Evolutionary conservation across 257 asterid species (phyloP).

Genomic region (Paraleonurus japonicus): DNA sequence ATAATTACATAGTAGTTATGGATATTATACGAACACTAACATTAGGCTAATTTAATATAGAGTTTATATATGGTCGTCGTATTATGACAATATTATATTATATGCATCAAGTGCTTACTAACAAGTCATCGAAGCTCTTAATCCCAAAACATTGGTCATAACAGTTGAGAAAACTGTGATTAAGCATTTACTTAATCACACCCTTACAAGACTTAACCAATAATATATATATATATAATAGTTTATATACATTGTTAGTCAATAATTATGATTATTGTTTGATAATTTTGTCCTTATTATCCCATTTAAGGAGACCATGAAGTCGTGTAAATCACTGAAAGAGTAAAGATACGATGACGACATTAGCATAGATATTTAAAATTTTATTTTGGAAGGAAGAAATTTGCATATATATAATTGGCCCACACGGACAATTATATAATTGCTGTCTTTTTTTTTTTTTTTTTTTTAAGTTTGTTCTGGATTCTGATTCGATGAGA

Average conservation of each 20-base stretch:
- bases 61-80: conserved; percentile 1
- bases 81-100: conserved; percentile 11
- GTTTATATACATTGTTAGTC: neutral
- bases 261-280: neutral
- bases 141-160: conserved; percentile 26
- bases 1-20: conserved; percentile 27
- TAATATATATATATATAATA: neutral
- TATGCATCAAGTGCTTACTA: conserved; percentile 11
- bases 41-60: neutral
- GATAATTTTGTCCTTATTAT: neutral
- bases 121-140: conserved; percentile 12
- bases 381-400: neutral
- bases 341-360: conserved; percentile 40
- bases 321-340: conserved; percentile 25
- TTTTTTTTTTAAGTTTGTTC: too few species aligned
- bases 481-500: too few species aligned
- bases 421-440: conserved; percentile 4
- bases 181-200: neutral
- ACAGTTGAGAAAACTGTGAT: conserved; percentile 36
- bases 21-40: neutral
- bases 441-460: conserved; percentile 13
- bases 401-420: conserved; percentile 6
- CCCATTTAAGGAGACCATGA: conserved; percentile 10
- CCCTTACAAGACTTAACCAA: conserved; percentile 26
- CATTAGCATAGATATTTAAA: conserved; percentile 22